A percentile compares a stretch with the other conserved stretches of the same genome.
phyloP scores from a whole-genome alignment of 768 basidiomycete species.

The Boletus patriciae region DNA sequence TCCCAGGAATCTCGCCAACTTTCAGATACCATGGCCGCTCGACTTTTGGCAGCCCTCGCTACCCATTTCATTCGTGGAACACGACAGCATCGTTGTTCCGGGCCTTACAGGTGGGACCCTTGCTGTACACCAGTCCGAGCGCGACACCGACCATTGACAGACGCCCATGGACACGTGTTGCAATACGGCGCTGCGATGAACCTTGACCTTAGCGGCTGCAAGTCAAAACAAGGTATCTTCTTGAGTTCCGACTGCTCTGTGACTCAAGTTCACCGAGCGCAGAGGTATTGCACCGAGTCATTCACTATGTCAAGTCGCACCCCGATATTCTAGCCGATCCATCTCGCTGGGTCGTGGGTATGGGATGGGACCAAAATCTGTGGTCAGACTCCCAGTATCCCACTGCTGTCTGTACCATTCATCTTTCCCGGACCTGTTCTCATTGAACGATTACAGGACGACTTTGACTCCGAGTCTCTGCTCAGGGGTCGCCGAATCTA shows the following conservation, averaged over 20 bases:
- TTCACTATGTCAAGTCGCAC: slow-evolving; percentile 54
- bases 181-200: slow-evolving; percentile 68
- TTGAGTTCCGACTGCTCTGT: too few species aligned
- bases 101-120: slow-evolving; percentile 61
- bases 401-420: slow-evolving; percentile 52
- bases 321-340: slow-evolving; percentile 55
- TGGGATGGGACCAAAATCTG: slow-evolving; percentile 93
- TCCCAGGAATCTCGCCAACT: background rate
- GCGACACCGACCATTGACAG: slow-evolving; percentile 35
- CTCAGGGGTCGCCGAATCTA: slow-evolving; percentile 71
- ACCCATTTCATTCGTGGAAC: slow-evolving; percentile 26
- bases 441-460: slow-evolving; percentile 46
- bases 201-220: slow-evolving; percentile 59
- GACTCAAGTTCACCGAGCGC: background rate
- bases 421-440: slow-evolving; percentile 7
- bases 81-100: slow-evolving; percentile 58
- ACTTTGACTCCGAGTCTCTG: slow-evolving; percentile 67
- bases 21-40: slow-evolving; percentile 28
- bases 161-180: slow-evolving; percentile 79
- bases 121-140: background rate
- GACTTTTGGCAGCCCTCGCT: slow-evolving; percentile 21
- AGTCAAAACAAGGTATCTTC: slow-evolving; percentile 55
- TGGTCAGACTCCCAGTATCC: slow-evolving; percentile 70
- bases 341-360: slow-evolving; percentile 73
- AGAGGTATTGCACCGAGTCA: slow-evolving; percentile 68